Evolutionary conservation across 2,329 filamentous ascomycete genomes (phyloP).

Genomic region (Ustilaginoidea virens): DNA sequence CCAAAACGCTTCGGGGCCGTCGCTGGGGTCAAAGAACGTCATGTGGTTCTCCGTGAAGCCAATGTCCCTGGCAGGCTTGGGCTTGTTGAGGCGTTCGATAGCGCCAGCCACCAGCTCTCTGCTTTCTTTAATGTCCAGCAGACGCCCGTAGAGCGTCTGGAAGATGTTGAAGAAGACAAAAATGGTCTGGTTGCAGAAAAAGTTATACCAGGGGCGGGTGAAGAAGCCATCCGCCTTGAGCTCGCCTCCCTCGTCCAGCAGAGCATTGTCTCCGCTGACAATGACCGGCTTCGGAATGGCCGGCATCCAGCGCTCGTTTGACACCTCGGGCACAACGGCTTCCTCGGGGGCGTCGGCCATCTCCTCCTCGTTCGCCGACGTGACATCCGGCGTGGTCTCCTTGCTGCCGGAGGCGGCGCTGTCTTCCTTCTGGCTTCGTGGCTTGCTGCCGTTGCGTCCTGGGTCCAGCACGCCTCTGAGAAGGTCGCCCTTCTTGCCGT

Average conservation of each 20-base stretch:
- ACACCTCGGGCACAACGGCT: constrained; percentile 41
- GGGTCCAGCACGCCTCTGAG: constrained; percentile 77
- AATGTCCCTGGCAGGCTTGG: constrained; percentile 71
- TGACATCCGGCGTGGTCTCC: constrained; percentile 73
- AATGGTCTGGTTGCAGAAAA: constrained; percentile 83
- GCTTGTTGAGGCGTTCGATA: constrained; percentile 55
- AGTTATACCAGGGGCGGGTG: constrained; percentile 64
- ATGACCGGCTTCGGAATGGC: constrained; percentile 41
- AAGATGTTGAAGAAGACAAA: constrained; percentile 94
- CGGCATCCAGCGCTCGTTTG: constrained; percentile 51
- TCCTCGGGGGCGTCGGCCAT: constrained; percentile 47
- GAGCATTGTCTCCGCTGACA: constrained; percentile 33
- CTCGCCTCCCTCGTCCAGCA: constrained; percentile 42
- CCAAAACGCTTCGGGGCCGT: constrained; percentile 59
- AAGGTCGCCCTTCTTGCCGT: constrained; percentile 65
- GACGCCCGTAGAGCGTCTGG: constrained; percentile 73
- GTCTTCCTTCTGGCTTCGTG: constrained; percentile 61
- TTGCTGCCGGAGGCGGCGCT: constrained; percentile 68
- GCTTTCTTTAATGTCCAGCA: constrained; percentile 70
- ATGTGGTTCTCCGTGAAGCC: constrained; percentile 66
- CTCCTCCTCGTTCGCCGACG: constrained; percentile 66
- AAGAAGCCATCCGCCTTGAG: constrained; percentile 69
- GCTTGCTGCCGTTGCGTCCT: constrained; percentile 52
- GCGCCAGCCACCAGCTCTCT: constrained; percentile 58
- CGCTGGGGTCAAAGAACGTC: constrained; percentile 57